Conservation (phyloP, 2,329 filamentous ascomycete species). For the Claviceps cyperi region DNA sequence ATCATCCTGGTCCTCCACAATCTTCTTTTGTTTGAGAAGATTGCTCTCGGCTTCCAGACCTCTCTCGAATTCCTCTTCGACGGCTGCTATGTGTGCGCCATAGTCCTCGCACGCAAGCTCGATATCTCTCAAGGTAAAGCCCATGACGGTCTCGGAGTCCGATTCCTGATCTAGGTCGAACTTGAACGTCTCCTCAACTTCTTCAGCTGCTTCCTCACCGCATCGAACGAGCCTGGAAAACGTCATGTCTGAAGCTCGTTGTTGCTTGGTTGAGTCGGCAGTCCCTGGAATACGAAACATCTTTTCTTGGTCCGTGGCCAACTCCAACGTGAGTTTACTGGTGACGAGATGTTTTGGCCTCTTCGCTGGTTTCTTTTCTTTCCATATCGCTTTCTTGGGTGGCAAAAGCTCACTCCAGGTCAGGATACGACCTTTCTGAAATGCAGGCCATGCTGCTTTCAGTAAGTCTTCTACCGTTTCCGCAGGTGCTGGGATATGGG, state of each 20-base stretch:
- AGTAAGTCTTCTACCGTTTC: conserved; percentile 64
- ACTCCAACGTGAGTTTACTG: conserved; percentile 76
- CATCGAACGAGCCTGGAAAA: conserved; percentile 33
- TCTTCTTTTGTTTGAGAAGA: conserved; percentile 16
- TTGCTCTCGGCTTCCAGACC: conserved; percentile 19
- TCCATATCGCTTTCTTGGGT: conserved; percentile 62
- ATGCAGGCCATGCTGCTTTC: conserved; percentile 67
- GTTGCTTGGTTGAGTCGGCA: conserved; percentile 34
- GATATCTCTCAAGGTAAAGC: conserved; percentile 66
- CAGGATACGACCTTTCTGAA: conserved; percentile 59
- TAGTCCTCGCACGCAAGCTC: conserved; percentile 79
- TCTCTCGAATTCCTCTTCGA: conserved; percentile 23
- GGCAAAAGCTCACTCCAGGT: conserved; percentile 74
- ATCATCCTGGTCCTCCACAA: conserved; percentile 30
- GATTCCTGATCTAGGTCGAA: conserved; percentile 37
- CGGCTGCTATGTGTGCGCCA: conserved; percentile 46
- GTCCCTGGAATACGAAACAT: conserved; percentile 62
- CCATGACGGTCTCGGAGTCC: conserved; percentile 53
- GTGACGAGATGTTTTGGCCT: conserved; percentile 70
- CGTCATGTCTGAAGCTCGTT: conserved; percentile 38
- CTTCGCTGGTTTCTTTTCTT: conserved; percentile 65
- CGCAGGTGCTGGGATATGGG: conserved; percentile 51
- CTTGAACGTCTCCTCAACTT: conserved; percentile 23
- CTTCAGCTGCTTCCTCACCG: conserved; percentile 21
- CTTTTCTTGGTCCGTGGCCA: conserved; percentile 76